A percentile compares a stretch with the other conserved stretches of the same genome.
Evolutionary conservation across 305 asterid genomes (phyloP).

Genomic region (Rubia balearica): DNA sequence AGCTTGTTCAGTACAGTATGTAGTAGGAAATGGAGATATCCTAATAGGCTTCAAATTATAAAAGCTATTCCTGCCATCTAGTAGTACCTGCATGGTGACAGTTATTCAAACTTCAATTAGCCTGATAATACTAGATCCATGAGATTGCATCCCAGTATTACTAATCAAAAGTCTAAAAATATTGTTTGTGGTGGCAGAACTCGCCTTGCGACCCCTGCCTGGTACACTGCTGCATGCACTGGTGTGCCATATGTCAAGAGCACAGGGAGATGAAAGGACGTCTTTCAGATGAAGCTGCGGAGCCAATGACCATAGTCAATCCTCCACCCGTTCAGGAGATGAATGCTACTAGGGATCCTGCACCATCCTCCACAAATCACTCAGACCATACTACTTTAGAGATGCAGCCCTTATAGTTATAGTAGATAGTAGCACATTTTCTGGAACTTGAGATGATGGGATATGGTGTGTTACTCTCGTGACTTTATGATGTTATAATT

Average conservation of each 20-base stretch:
- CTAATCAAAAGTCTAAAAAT: neutral
- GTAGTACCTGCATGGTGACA: too few species aligned
- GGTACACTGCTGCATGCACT: constrained; percentile 95
- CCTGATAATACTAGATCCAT: too few species aligned
- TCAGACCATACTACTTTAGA: constrained; percentile 49
- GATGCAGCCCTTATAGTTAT: constrained; percentile 57
- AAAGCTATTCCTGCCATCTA: too few species aligned
- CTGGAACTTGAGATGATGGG: neutral
- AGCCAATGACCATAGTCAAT: constrained; percentile 80
- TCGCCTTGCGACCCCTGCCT: constrained; percentile 91
- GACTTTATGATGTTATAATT: neutral
- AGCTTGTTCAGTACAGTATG: too few species aligned
- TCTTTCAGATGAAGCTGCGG: constrained; percentile 48
- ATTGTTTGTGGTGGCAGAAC: constrained; percentile 45
- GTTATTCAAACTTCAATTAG: too few species aligned
- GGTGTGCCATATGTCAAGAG: constrained; percentile 98
- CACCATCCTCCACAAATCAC: constrained; percentile 44
- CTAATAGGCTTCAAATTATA: too few species aligned
- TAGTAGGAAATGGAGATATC: too few species aligned
- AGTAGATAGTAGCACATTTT: neutral
- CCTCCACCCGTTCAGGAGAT: constrained; percentile 93
- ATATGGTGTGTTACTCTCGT: neutral
- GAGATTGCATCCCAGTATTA: too few species aligned
- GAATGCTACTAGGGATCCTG: constrained; percentile 36
- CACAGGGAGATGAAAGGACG: constrained; percentile 88